Evolutionary conservation across 352 stramenopile genomes (phyloP).

Genomic region (Thraustochytrium striatum): DNA sequence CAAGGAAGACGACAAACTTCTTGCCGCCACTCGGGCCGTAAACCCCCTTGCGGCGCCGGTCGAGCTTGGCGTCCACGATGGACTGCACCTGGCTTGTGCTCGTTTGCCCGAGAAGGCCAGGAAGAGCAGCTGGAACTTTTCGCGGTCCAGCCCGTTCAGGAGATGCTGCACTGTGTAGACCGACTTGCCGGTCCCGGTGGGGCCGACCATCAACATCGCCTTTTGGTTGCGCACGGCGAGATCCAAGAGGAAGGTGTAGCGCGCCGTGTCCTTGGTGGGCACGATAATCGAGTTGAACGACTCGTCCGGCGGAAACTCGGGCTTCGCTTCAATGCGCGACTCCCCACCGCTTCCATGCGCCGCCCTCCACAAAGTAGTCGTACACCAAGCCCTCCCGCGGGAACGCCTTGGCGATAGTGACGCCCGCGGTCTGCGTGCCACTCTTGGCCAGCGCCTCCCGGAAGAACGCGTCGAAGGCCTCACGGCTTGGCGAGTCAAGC

Average conservation of each 20-base stretch:
- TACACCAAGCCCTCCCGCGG: constrained; percentile 68
- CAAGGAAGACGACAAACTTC: constrained; percentile 83
- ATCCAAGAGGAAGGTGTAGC: constrained; percentile 77
- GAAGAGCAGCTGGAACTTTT: constrained; percentile 76
- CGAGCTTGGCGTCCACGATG: constrained; percentile 86
- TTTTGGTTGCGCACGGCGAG: constrained; percentile 69
- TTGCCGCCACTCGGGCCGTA: constrained; percentile 83
- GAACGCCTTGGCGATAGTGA: constrained; percentile 30
- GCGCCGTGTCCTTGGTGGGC: constrained; percentile 44
- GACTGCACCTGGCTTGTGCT: constrained; percentile 81
- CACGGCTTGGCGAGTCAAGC: constrained; percentile 72
- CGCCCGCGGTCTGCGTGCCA: constrained; percentile 54
- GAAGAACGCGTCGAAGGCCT: constrained; percentile 66
- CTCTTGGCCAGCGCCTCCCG: constrained; percentile 60
- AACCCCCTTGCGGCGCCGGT: constrained; percentile 86
- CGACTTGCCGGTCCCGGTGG: constrained; percentile 86
- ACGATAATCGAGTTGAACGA: constrained; percentile 44
- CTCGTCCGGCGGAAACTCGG: constrained; percentile 45
- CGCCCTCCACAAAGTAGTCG: constrained; percentile 71
- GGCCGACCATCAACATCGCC: constrained; percentile 80
- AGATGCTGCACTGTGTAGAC: constrained; percentile 85
- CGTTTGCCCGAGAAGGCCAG: constrained; percentile 87
- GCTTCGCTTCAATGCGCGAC: constrained; percentile 67
- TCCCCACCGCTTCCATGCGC: constrained; percentile 74
- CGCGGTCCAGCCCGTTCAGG: constrained; percentile 68